These are phyloP conservation scores for Fusarium sp. DNA, from an alignment of 2,329 filamentous ascomycete genomes.

Conservation along the genomic window DNA sequence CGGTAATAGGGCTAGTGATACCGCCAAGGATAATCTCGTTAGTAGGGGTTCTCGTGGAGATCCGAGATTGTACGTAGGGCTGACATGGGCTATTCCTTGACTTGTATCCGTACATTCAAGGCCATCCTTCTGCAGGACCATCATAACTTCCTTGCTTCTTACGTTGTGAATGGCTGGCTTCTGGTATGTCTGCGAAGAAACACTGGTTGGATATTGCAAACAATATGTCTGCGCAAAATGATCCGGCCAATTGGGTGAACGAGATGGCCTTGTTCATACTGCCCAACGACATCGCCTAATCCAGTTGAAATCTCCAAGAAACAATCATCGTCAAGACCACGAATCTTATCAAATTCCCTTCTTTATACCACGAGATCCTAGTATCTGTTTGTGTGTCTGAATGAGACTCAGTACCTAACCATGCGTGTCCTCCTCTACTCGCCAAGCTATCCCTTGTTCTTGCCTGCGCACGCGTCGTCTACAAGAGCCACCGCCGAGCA, in stretches of 20 bases:
- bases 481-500: not conserved
- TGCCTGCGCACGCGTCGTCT: constrained; percentile 13
- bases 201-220: too few species aligned
- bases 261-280: too few species aligned
- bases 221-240: too few species aligned
- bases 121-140: not conserved
- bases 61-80: not conserved
- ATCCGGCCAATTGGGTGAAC: too few species aligned
- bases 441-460: not conserved
- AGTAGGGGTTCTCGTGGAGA: not conserved
- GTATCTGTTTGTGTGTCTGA: not conserved
- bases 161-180: too few species aligned
- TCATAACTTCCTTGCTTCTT: not conserved
- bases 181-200: too few species aligned
- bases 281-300: too few species aligned
- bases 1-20: not conserved
- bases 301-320: not conserved
- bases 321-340: too few species aligned
- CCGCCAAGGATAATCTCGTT: not conserved
- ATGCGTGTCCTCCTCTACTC: not conserved
- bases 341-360: not conserved
- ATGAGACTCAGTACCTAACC: not conserved
- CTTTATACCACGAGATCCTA: not conserved
- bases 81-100: not conserved
- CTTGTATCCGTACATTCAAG: not conserved